Base-by-base conservation (phyloP, 2,329 filamentous ascomycete genomes). In the Basipetospora sp. region DNA sequence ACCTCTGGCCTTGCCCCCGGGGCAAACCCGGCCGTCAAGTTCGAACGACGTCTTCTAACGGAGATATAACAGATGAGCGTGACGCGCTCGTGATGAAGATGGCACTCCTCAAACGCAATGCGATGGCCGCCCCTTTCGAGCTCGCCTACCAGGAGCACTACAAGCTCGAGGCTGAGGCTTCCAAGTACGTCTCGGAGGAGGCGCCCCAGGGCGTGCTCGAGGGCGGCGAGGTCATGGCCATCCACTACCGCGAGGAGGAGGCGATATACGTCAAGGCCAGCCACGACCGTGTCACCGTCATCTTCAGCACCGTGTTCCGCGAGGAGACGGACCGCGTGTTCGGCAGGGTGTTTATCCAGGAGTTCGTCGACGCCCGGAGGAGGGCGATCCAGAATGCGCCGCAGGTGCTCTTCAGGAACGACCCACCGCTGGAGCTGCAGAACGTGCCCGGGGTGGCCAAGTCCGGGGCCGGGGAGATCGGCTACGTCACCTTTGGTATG, bases 251-350 rank as follows among this genome's bases (percentile, higher is more conserved):
- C 40, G 92, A 99, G 53, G 87, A 96, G 65, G 90, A 99, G 59
- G 87, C 90, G 37, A 96, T 99, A 54, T 98, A 93, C 60, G 80
- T 98, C 65, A 96, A 98, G 65, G 88, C 90, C 44, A 92, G 83
- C 58, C 82, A 92, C 63, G 90, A 99, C 57, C 78, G 90, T 52
- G 90, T 99, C 37, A 98, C 92, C 1, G 87, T 98, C 52, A 98
- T 98, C 53, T 98, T 98, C 70, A 94, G 86, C 62, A 98, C 90
- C 30, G 75, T 96, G 37, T 99, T 99, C 70, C 73, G 85, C 41
- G 92, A 99, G 56, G 92, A 98, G 64, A 98, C 92, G 39, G 90
- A 98, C 56, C 72, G 88, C 44, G 84, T 99, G 41, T 98, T 93
- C 52, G 90, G 90, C 49, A 96, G 94, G 64, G 86, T 98, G 11